Base-by-base conservation (phyloP, 495 filamentous ascomycete genomes). In the Hypoxylon lienhwacheense region DNA sequence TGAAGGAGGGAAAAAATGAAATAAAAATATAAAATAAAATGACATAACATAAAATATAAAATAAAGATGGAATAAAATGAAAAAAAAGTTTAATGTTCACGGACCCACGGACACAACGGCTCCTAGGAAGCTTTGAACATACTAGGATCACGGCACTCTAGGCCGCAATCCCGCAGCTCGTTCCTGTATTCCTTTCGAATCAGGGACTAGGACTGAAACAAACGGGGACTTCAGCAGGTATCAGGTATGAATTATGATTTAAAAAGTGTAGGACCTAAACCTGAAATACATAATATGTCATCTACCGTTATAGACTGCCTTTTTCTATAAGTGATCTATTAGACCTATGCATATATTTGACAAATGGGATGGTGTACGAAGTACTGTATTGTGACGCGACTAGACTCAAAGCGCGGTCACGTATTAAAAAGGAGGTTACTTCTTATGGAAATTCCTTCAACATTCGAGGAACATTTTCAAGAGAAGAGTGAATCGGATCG, bases 81-180 rank as follows among this genome's bases (percentile, higher is more conserved):
- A 21, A 22, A 20, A 5, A 12, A 24, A 36, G 29, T 47, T 25
- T 41, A 21, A 19, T 49, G 57, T 37, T 52, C 57, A 61, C 57
- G 51, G 57, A 17, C 57, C 57, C 55, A 40, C 34, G 42, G 28
- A 22, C 16, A 25, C 16, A 15, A 49, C 22, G 15, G 12, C 19
- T 34, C 12, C n/a, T n/a, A n/a, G n/a, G 15, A 44, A 24, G 11
- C 22, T 32, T 36, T 49, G 37, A 31, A 16, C 24, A 19, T 45
- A 20, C 34, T 33, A 20, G 33, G 39, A 39, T 17, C 21, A 41
- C 57, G 51, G 50, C 46, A 61, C 26, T 37, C 33, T 40, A 55
- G 45, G 45, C 57, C 57, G 57, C 7, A 51, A 61, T 61, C 57
- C 57, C 57, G 55, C 43, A 19, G 28, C 47, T 10, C 39, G 20